Evolutionary conservation across 2,329 filamentous ascomycete species (phyloP).

Genomic region (Sarocladiaceae sp.): DNA sequence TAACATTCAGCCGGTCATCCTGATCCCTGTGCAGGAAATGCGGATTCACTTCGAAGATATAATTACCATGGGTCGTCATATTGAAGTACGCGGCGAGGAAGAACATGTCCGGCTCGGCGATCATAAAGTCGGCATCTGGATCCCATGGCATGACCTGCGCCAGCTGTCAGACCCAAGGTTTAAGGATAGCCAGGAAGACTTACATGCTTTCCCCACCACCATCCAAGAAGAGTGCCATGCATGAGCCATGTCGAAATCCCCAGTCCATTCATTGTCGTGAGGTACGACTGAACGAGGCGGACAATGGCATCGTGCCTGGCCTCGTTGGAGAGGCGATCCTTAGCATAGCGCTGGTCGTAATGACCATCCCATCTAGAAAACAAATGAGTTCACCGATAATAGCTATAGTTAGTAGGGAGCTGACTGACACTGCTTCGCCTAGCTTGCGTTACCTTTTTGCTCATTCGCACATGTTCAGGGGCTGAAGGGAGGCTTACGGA

Average conservation of each 20-base stretch:
- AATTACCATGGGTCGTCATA: constrained; percentile 42
- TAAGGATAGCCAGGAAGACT: constrained; percentile 10
- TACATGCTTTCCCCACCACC: constrained; percentile 71
- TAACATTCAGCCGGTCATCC: constrained; percentile 33
- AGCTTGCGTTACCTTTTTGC: not conserved
- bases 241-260: constrained; percentile 76
- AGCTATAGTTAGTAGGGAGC: not conserved
- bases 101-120: constrained; percentile 58
- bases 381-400: not conserved
- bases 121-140: constrained; percentile 69
- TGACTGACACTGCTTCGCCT: not conserved
- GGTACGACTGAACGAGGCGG: constrained; percentile 65
- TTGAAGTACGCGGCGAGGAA: constrained; percentile 64
- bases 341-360: constrained; percentile 34
- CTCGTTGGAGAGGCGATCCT: constrained; percentile 38
- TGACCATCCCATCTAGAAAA: constrained; percentile 15
- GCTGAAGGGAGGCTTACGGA: constrained; percentile 17
- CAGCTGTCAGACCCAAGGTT: not conserved
- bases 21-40: constrained; percentile 30
- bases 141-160: constrained; percentile 67
- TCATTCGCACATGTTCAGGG: not conserved
- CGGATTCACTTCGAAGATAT: constrained; percentile 44
- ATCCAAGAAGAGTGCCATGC: constrained; percentile 76
- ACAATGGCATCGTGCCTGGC: constrained; percentile 56
- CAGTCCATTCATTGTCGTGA: constrained; percentile 59